Conservation (phyloP, 768 basidiomycete genomes). For the Suillus paluster region DNA sequence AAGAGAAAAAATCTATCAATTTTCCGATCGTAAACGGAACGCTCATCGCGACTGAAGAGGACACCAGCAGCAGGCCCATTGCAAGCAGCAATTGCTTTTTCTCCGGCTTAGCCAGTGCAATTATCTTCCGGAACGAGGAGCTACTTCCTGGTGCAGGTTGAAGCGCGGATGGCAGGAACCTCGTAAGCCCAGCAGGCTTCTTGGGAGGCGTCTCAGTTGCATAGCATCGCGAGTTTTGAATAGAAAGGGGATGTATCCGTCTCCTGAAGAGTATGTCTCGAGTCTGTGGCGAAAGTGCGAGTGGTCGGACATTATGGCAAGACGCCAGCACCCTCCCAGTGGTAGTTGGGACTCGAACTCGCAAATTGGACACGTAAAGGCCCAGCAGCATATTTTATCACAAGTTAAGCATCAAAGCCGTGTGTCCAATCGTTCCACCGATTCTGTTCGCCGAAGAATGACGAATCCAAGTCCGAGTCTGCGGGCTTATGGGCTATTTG, state of each 20-base stretch:
- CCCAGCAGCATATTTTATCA: conserved; percentile 4
- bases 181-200: conserved; percentile 24
- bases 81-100: conserved; percentile 75
- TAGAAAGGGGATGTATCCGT: not conserved
- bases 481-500: not conserved
- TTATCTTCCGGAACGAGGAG: conserved; percentile 75
- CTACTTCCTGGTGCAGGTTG: conserved; percentile 44
- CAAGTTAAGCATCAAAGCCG: conserved; percentile 3
- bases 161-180: conserved; percentile 37
- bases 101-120: conserved; percentile 83
- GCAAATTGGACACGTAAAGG: conserved; percentile 6
- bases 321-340: conserved; percentile 6
- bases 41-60: conserved; percentile 89
- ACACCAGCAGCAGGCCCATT: conserved; percentile 80
- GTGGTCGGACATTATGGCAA: conserved; percentile 6
- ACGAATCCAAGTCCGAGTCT: not conserved
- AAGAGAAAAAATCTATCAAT: conserved; percentile 91
- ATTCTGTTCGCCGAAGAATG: not conserved
- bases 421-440: not conserved
- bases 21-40: conserved; percentile 93
- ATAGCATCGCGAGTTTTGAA: conserved; percentile 13
- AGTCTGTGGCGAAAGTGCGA: not conserved
- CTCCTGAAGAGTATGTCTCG: not conserved
- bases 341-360: not conserved
- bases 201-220: conserved; percentile 12